Percentiles rank a stretch among this genome's conserved stretches.
Conservation (phyloP, 139 green algal genomes). For the Tetradesmus obliquus region DNA sequence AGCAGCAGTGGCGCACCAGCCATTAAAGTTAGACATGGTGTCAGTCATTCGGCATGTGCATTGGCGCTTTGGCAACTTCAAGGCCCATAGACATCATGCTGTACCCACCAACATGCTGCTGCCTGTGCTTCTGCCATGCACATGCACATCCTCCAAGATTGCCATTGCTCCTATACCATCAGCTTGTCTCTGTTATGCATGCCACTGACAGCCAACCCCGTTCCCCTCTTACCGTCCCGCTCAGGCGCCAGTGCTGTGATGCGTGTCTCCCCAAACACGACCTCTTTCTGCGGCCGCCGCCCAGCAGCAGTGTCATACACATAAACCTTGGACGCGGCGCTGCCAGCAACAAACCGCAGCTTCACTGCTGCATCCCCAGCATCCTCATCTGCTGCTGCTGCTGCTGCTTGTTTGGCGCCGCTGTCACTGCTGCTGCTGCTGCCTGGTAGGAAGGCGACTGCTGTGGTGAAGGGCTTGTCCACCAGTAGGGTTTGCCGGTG, state of each 20-base stretch:
- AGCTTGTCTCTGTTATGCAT: not conserved
- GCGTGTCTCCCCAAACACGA: constrained; percentile 63
- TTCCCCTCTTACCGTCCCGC: constrained; percentile 49
- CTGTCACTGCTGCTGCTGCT: not conserved
- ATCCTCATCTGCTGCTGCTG: not conserved
- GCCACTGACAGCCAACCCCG: not conserved
- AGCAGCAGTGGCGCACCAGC: not conserved
- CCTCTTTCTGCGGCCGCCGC: constrained; percentile 71
- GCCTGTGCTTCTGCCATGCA: too few species aligned
- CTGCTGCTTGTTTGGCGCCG: not conserved
- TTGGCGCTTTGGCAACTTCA: too few species aligned
- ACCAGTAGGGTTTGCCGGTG: constrained; percentile 48
- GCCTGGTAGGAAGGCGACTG: constrained; percentile 53
- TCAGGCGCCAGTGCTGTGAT: constrained; percentile 65
- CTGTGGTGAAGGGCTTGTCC: constrained; percentile 57
- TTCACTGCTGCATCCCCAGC: not conserved
- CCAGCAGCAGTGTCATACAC: constrained; percentile 55
- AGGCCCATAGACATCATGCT: too few species aligned
- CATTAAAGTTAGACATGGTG: not conserved
- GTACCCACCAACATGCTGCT: too few species aligned
- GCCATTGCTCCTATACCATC: too few species aligned
- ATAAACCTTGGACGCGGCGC: constrained; percentile 14
- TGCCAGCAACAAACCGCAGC: constrained; percentile 36
- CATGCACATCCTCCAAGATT: too few species aligned
- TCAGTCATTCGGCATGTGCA: not conserved